These are phyloP conservation scores for Leccinellum luteum DNA, from an alignment of 768 basidiomycete genomes.

Conservation along the genomic window DNA sequence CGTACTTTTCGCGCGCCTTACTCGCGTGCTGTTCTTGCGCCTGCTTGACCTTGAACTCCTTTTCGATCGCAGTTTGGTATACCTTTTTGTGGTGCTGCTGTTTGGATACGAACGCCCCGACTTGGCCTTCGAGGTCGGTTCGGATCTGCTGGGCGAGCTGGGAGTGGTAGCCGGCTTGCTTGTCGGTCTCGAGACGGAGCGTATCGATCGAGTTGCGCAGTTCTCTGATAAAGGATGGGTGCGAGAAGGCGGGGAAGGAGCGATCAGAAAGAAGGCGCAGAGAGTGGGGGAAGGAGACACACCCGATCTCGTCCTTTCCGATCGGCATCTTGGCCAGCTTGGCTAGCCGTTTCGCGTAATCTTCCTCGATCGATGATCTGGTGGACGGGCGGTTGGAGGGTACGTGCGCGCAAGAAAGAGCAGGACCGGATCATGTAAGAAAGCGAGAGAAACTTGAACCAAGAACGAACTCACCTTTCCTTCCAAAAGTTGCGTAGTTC, in stretches of 20 bases:
- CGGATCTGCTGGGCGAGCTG: constrained; percentile 74
- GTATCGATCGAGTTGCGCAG: constrained; percentile 79
- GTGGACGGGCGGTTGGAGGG: not conserved
- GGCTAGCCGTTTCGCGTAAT: constrained; percentile 83
- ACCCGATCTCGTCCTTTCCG: constrained; percentile 95
- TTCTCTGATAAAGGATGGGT: constrained; percentile 50
- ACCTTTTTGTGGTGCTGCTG: constrained; percentile 73
- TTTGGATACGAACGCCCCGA: constrained; percentile 55
- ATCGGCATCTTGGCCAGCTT: constrained; percentile 74
- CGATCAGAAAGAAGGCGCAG: not conserved
- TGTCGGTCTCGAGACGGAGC: constrained; percentile 78
- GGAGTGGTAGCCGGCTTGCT: constrained; percentile 70
- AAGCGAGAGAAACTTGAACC: not conserved
- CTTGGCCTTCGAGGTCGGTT: constrained; percentile 68
- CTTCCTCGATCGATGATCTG: constrained; percentile 90
- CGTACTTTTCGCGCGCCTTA: constrained; percentile 92
- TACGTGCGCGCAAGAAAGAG: not conserved
- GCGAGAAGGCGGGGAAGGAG: not conserved
- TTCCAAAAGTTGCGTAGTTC: constrained; percentile 89
- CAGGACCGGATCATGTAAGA: not conserved
- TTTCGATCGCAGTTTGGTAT: constrained; percentile 78
- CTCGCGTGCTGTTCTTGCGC: constrained; percentile 81
- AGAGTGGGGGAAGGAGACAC: constrained; percentile 31
- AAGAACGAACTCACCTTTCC: constrained; percentile 63
- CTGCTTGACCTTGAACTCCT: constrained; percentile 86